Percentiles rank a stretch among this genome's conserved stretches.
phyloP scores from a whole-genome alignment of 2,329 filamentous ascomycete genomes.

The Neofusicoccum parvum region DNA sequence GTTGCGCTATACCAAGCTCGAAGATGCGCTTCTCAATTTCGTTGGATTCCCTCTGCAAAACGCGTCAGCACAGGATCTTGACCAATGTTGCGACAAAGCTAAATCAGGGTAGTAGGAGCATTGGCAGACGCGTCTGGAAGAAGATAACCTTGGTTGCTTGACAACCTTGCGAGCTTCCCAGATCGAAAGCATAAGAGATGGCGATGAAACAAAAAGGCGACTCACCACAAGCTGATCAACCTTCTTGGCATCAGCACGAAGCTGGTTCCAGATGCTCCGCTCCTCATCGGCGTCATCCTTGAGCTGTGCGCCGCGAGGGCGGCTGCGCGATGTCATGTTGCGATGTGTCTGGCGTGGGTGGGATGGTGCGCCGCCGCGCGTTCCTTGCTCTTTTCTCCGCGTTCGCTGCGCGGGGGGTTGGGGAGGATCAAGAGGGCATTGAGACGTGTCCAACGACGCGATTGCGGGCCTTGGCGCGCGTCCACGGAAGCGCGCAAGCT shows the following conservation, averaged over 20 bases:
- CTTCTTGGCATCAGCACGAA: conserved; percentile 47
- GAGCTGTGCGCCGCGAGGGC: conserved; percentile 44
- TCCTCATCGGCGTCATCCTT: conserved; percentile 56
- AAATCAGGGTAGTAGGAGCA: not conserved
- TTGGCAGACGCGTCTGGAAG: not conserved
- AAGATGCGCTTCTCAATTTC: conserved; percentile 21
- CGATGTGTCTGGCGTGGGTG: not conserved
- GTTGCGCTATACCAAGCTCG: conserved; percentile 18
- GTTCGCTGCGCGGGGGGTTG: conserved; percentile 7
- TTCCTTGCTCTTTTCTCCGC: conserved; percentile 19
- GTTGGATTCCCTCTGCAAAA: conserved; percentile 20
- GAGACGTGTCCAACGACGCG: not conserved
- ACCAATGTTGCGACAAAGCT: not conserved
- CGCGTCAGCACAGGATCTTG: not conserved
- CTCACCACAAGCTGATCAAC: conserved; percentile 52
- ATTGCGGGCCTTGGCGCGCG: not conserved
- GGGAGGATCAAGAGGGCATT: conserved; percentile 11
- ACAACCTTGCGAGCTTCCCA: not conserved
- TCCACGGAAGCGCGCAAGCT: not conserved
- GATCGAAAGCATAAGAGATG: not conserved
- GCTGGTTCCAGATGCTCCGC: conserved; percentile 51
- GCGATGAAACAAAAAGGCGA: conserved; percentile 4
- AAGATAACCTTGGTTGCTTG: not conserved
- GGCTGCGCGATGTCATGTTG: conserved; percentile 49
- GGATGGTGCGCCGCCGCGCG: conserved; percentile 9